Base-by-base conservation (phyloP, 306 rosid genomes). In the Adenanthera pavonina region DNA sequence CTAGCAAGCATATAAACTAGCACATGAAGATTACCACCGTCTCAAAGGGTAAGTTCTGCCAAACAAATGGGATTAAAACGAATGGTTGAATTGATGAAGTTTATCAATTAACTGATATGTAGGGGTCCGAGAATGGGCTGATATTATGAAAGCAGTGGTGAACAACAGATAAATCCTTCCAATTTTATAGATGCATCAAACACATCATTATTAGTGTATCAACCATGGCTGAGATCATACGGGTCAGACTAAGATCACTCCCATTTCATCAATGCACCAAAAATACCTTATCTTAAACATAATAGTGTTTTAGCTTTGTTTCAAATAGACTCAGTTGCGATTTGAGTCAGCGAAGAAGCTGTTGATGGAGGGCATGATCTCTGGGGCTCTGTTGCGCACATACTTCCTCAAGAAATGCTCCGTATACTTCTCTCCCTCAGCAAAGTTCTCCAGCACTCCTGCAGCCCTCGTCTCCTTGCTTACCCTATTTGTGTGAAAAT, bases 391-490 rank as follows among this genome's bases (percentile, higher is more conserved):
- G 90, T 88, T 90, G 80, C 97, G 94, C 13, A 87, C 91, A 64
- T 40, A 88, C 74, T 82, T 92, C 84, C 97, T 85, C 72, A 92
- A 44, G 59, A 74, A 62, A 84, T 92, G 89, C 82, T 92, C 94
- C 0, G 89, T 0, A 40, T 92, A 92, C 89, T 80, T 90, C 73
- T 92, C 90, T 79, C 97, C 97, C 88, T 92, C 97, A 1, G 84
- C 83, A 20, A 86, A 85, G 85, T 92, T 92, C 1, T 92, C 97
- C 87, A 90, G 72, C 69, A 92, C 89, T 76, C 99, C 99, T 1
- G 99, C 99, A 20, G 95, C 83, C 70, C 99, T 90, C 17, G 6
- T 25, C 92, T 88, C 92, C 88, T 95, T 95, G 92, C 0, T 87
- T 77, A 95, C 94, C 79, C 99, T 95, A 85, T 41, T 34, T 66